Evolutionary conservation across 108 stramenopile genomes (phyloP).

Genomic region (Cyclotella baltica): DNA sequence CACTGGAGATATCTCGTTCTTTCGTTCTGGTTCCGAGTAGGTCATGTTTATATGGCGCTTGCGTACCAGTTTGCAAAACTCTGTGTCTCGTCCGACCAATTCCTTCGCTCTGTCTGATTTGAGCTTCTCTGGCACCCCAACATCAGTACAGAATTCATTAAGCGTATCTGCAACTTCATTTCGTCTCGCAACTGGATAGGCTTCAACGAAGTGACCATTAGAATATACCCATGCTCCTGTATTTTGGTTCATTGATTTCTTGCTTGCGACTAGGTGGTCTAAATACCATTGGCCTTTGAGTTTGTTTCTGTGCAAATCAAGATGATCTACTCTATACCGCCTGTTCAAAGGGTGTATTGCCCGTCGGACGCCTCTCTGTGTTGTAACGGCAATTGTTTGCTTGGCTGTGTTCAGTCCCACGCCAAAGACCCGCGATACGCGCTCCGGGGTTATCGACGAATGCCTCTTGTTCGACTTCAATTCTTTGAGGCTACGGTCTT

Average conservation of each 20-base stretch:
- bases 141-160: background rate
- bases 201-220: background rate
- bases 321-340: conserved; percentile 1
- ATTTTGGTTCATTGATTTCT: no score
- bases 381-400: background rate
- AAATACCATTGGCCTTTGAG: background rate
- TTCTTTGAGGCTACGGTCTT: no score
- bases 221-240: no score
- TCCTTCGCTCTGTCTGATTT: background rate
- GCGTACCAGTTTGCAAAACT: background rate
- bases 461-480: background rate
- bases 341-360: background rate
- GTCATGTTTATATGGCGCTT: background rate
- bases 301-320: background rate
- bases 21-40: background rate
- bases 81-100: background rate
- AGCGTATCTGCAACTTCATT: background rate
- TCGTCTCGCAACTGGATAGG: background rate
- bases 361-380: background rate
- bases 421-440: background rate
- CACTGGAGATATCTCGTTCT: background rate
- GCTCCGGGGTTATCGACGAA: background rate
- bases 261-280: background rate
- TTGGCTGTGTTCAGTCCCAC: background rate
- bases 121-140: background rate